Base-by-base conservation (phyloP, 345 rosid genomes). In the Hibiscus tridactylites region DNA sequence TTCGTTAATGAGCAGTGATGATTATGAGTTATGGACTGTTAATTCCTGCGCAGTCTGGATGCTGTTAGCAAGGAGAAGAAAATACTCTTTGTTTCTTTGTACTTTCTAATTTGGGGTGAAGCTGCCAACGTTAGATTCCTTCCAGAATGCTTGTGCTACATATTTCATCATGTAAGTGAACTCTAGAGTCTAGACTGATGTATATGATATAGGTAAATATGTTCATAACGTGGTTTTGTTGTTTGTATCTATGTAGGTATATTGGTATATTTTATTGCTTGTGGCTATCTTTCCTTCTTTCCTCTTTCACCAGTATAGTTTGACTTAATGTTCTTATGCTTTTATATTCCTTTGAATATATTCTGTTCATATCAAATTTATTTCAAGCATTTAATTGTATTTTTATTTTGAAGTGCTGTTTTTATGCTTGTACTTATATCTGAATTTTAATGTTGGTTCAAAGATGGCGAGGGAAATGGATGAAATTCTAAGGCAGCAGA, bases 401-500 rank as follows among this genome's bases (percentile, higher is more conserved):
- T 21, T 39, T 47, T 16, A 12, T 15, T 28, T 24, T 49, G 39
- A 49, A 26, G 17, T 33, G 39, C 39, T 67, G 58, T 67, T 37
- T 59, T 71, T 13, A n/a, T 16, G 35, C 19, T 44, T 69, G 65
- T 61, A 19, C 17, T 11, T 47, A 21, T 2, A 1, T 37, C 31
- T 31, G 50, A 68, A 72, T 6, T 19, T 62, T 54, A 29, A 35
- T 12, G 53, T 73, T 74, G 57, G 60, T 74, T 26, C 74, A 39
- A 81, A 94, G 98, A 90, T 95, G 97, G 97, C 78, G 10, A 85
- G 97, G 80, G 99, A 95, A 86, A 88, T 95, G 99, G 96, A 92
- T 79, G 92, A 82, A 77, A 83, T 83, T 61, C 71, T 92, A 76
- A 87, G 85, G 77, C 96, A 87, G 82, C 87, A 80, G 74, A 80